Percentiles rank a stretch among this genome's conserved stretches.
phyloP scores from a whole-genome alignment of 345 rosid species.

The Gossypium stocksii region DNA sequence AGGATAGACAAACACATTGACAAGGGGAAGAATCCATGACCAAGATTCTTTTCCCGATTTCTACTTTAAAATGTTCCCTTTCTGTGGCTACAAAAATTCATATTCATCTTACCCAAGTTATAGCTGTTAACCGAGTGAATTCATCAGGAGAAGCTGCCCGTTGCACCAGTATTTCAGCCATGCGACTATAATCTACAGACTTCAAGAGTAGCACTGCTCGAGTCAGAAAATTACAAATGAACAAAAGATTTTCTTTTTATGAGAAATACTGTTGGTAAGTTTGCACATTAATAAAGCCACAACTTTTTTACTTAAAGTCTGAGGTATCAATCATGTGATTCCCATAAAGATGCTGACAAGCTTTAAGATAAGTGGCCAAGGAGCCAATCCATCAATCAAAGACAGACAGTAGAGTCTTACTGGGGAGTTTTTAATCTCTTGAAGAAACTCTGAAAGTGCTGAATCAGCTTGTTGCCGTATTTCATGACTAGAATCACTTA shows the following conservation, averaged over 20 bases:
- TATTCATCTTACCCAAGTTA: conserved; percentile 77
- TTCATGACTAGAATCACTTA: conserved; percentile 98
- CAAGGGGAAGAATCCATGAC: background rate
- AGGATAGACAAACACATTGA: background rate
- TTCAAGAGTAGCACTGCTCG: conserved; percentile 83
- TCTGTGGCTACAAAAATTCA: background rate
- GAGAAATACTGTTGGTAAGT: conserved; percentile 18
- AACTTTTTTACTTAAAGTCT: background rate
- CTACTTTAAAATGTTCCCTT: background rate
- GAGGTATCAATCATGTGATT: background rate
- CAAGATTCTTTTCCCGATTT: background rate
- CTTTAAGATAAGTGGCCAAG: conserved; percentile 15
- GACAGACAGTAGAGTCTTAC: conserved; percentile 50
- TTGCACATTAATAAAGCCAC: background rate
- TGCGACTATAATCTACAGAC: conserved; percentile 99
- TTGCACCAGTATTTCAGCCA: conserved; percentile 98
- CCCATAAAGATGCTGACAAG: conserved; percentile 1
- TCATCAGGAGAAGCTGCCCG: conserved; percentile 95
- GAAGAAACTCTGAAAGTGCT: conserved; percentile 99
- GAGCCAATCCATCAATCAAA: background rate
- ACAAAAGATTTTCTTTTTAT: conserved; percentile 33
- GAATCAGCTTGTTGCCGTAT: conserved; percentile 99
- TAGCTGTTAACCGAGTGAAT: conserved; percentile 95
- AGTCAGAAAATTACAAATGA: conserved; percentile 75
- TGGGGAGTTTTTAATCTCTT: conserved; percentile 98